Percentiles rank a stretch among this genome's conserved stretches.
Evolutionary conservation across 495 filamentous ascomycete species (phyloP).

Genomic region (Aspergillus sclerotiicarbonarius): DNA sequence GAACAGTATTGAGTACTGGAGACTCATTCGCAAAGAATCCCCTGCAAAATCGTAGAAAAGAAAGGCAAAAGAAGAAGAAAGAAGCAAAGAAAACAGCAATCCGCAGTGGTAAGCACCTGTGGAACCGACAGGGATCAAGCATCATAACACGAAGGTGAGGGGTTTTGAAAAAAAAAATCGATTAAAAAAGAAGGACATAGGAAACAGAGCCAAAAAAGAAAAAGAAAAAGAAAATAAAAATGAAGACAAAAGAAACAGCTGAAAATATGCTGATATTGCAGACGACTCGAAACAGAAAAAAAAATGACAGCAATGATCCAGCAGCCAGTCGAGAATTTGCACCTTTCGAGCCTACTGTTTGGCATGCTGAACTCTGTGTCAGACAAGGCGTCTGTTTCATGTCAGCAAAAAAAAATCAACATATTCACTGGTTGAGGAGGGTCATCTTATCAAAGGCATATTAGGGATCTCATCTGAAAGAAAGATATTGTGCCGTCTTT

Average conservation of each 20-base stretch:
- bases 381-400: too few species aligned
- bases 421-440: too few species aligned
- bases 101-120: conserved; percentile 11
- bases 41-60: conserved; percentile 12
- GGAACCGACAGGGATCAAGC: conserved; percentile 19
- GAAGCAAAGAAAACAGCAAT: conserved; percentile 14
- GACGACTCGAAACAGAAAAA: too few species aligned
- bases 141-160: conserved; percentile 6
- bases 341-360: too few species aligned
- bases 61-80: conserved; percentile 1
- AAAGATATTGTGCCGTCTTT: too few species aligned
- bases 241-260: not conserved
- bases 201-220: not conserved
- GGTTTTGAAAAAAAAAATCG: not conserved
- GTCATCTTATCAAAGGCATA: too few species aligned
- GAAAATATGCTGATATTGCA: too few species aligned
- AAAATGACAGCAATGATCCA: too few species aligned
- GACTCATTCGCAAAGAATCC: not conserved
- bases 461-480: too few species aligned
- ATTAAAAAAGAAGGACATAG: conserved; percentile 1
- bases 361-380: too few species aligned
- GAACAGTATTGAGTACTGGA: not conserved
- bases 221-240: not conserved
- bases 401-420: too few species aligned
- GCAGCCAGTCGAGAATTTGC: too few species aligned